Base-by-base conservation (phyloP, 2,329 filamentous ascomycete species). In the Erysiphe neolycopersici region DNA sequence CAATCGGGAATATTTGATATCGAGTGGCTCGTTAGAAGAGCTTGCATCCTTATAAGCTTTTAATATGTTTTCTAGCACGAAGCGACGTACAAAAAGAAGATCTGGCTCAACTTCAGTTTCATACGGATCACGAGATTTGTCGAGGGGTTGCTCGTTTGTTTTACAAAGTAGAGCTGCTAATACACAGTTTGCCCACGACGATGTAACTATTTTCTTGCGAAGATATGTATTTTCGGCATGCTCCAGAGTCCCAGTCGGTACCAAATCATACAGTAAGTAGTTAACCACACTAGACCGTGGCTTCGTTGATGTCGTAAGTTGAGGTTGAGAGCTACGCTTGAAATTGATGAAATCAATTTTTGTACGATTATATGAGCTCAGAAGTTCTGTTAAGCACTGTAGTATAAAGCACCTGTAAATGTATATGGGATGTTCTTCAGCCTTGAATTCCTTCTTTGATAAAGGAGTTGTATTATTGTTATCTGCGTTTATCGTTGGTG, bases 281-380 rank as follows among this genome's bases (percentile, higher is more conserved):
- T 95, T 94, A 48, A 98, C 65, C 38, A 95, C 79, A 48, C 80
- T 84, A 11, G 87, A 85, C 36, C 89, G 76, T 45, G 89, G 89
- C 60, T 95, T 95, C 14, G 91, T 85, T 5, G 89, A 89, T 1
- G 89, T 95, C 48, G 60, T 56, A 11, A 77, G 77, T 51, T 82
- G 77, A 38, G 83, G 69, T 40, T 87, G 82, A 6, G 82, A 78
- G 55, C 85, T 93, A 47, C 87, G 77, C 51, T 91, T 95, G 63
- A 94, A 98, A 59, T 94, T 95, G 64, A 99, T 94, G 57, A 99
- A 95, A 57, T 98, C 91, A 38, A 98, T 73, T 66, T 99, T 99
- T 9, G 84, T 82, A 44, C 84, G 76, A 52, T 84, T 93, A 62
- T 95, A 98, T 54, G 79, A 91, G 45, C 80, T 76, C 13, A 98